Percentiles rank a stretch among this genome's conserved stretches.
Conservation (phyloP, 1,284 basidiomycete genomes). For the Pseudozyma hubeiensis region DNA sequence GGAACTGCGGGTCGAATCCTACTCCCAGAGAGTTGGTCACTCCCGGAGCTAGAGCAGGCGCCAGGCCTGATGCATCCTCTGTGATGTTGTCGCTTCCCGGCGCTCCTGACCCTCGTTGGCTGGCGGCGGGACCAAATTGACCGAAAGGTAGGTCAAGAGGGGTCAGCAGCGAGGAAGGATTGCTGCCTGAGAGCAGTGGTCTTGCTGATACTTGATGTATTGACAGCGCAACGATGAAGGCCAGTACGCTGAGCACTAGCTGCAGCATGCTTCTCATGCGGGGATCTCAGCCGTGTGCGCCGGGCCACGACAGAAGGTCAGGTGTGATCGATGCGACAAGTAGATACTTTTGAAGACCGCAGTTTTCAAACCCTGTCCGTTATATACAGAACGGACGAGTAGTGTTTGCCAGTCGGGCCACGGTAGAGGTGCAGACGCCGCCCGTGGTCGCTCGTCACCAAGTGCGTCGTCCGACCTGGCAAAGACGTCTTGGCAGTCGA, state of each 20-base stretch:
- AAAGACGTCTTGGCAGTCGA: too few relatives aligned
- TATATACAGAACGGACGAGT: not conserved
- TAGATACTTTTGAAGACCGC: not conserved
- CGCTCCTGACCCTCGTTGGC: slow-evolving; percentile 11
- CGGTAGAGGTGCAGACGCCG: too few relatives aligned
- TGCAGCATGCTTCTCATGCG: not conserved
- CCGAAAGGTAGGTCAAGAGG: slow-evolving; percentile 24
- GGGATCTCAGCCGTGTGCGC: slow-evolving; percentile 10
- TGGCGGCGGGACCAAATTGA: slow-evolving; percentile 30
- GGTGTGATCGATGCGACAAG: not conserved
- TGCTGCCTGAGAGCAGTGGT: slow-evolving; percentile 4
- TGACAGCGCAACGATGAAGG: not conserved
- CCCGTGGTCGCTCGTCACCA: too few relatives aligned
- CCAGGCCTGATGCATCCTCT: slow-evolving; percentile 37
- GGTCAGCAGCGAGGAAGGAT: not conserved
- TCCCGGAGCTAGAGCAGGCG: slow-evolving; percentile 34
- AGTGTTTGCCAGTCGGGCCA: too few relatives aligned
- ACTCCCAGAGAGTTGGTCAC: slow-evolving; percentile 37
- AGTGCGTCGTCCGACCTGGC: too few relatives aligned
- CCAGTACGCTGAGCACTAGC: not conserved
- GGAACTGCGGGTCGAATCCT: slow-evolving; percentile 44
- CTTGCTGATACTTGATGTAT: slow-evolving; percentile 4
- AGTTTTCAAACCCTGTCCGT: not conserved
- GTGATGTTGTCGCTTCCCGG: slow-evolving; percentile 41
- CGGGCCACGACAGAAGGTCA: slow-evolving; percentile 8